Evolutionary conservation across 305 asterid genomes (phyloP), one percentile per base, ranked within the genome.

Genomic region (Plantago coronopus): DNA sequence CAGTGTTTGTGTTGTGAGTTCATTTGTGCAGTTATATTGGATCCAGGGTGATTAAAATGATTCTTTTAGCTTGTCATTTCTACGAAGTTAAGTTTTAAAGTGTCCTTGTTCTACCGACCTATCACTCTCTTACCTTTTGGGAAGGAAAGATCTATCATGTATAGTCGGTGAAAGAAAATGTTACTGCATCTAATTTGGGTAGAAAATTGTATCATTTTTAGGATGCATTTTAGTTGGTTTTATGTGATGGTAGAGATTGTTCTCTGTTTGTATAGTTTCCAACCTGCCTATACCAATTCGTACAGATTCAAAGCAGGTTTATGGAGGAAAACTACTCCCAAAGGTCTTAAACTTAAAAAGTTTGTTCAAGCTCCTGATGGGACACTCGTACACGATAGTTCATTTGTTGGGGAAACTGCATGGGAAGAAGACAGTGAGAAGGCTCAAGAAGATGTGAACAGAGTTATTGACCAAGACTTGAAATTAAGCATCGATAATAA

Each of bases 301-400:
- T 68, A 46, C 67, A 87, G 95, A 77, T 89, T 73, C 71, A 89
- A 94, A 77, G 79, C 86, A 75, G 96, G 95, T 66, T 54, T 89
- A 64, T 94, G 99, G 99, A 89, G 96, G 84, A 87, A 87, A 79
- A 74, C 83, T 49, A 82, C 81, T 47, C 96, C 99, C 42, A 94
- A 84, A 78, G 99, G 99, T 61, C 83, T 94, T 69, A 94, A 85
- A 70, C 74, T 94, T 69, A 94, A 84, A 78, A 94, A 76, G 73
- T 89, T 83, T 79, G 77, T 94, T 66, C 89, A 94, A 82, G 89
- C 89, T 63, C 90, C 89, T 68, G 95, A 83, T 64, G 96, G 96
- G 69, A 71, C 84, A 56, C 87, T 89, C 68, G 69, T 94, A 51
- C 97, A 84, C 64, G 99, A 94, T 72, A 77, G 83, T 79, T 83